These are phyloP conservation scores for Dendrostoma leiphaemia DNA, from an alignment of 2,329 filamentous ascomycete genomes.

Conservation along the genomic window DNA sequence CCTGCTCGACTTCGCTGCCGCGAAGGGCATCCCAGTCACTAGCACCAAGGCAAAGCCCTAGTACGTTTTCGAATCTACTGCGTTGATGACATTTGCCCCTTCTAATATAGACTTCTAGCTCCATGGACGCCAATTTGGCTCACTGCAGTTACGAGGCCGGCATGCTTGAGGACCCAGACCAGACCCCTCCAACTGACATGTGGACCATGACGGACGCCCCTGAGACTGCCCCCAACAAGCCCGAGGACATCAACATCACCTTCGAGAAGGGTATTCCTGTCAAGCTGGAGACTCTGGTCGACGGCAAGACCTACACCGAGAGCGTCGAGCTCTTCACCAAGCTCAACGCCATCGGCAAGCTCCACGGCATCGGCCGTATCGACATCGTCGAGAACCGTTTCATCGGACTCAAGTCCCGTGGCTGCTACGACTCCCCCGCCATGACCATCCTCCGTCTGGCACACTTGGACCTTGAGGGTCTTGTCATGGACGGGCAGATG, in stretches of 20 bases:
- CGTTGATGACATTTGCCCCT: not conserved
- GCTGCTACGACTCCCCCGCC: constrained; percentile 72
- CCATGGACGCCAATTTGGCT: constrained; percentile 41
- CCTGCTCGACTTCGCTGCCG: constrained; percentile 68
- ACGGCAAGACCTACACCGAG: constrained; percentile 63
- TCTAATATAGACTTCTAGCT: constrained; percentile 52
- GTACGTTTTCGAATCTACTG: not conserved
- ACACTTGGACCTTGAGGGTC: constrained; percentile 46
- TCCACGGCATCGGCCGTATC: constrained; percentile 74
- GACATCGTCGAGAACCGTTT: constrained; percentile 68
- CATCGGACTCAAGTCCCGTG: constrained; percentile 73
- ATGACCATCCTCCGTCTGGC: constrained; percentile 40
- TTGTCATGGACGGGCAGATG: constrained; percentile 56
- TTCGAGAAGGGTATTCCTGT: constrained; percentile 75
- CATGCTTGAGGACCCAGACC: constrained; percentile 63
- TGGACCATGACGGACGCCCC: constrained; percentile 75
- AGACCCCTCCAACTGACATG: constrained; percentile 72
- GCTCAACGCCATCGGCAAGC: constrained; percentile 68
- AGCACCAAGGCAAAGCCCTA: constrained; percentile 61
- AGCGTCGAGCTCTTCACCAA: constrained; percentile 70
- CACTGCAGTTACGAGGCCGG: constrained; percentile 74
- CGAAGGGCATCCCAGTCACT: constrained; percentile 68
- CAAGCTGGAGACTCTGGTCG: constrained; percentile 42
- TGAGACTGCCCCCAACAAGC: constrained; percentile 65
- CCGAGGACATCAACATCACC: constrained; percentile 67